Evolutionary conservation across 2,329 filamentous ascomycete species (phyloP).

Genomic region (Harringtonia lauricola): DNA sequence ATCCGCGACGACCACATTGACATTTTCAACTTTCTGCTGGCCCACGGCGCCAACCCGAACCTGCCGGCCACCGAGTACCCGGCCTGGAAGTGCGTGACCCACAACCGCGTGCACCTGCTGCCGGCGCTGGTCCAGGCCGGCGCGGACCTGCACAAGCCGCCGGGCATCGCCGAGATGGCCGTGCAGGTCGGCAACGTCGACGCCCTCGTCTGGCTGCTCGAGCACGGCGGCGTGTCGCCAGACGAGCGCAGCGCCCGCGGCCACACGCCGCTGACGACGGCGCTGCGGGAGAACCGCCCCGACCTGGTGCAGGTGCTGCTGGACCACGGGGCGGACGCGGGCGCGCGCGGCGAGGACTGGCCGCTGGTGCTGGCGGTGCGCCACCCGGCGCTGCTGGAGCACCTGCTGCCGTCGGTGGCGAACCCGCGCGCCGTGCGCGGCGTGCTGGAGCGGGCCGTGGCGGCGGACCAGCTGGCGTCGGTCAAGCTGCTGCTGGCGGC

Average conservation of each 20-base stretch:
- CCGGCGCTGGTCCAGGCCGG: conserved; percentile 23
- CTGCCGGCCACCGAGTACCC: conserved; percentile 21
- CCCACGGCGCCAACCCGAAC: conserved; percentile 26
- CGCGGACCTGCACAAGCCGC: conserved; percentile 18
- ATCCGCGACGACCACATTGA: conserved; percentile 15
- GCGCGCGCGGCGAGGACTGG: conserved; percentile 33
- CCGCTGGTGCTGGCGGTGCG: conserved; percentile 58
- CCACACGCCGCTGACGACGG: conserved; percentile 18
- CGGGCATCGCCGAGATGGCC: conserved; percentile 21
- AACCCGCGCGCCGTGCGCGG: conserved; percentile 35
- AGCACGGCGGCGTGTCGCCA: conserved; percentile 22
- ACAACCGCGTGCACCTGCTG: conserved; percentile 19
- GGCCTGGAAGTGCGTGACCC: conserved; percentile 15
- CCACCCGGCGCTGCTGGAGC: conserved; percentile 47
- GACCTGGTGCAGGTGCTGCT: conserved; percentile 34
- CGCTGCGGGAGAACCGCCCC: conserved; percentile 27
- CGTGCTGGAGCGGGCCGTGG: conserved; percentile 19
- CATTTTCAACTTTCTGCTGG: conserved; percentile 20
- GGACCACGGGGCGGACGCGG: conserved; percentile 20
- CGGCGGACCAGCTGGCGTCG: conserved; percentile 53
- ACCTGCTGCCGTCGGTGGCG: conserved; percentile 30
- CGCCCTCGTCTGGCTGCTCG: conserved; percentile 24
- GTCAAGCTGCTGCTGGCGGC: conserved; percentile 54
- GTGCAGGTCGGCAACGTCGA: conserved; percentile 21
- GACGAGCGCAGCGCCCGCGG: conserved; percentile 20